Percentiles rank a stretch among this genome's conserved stretches.
Evolutionary conservation across 2,329 filamentous ascomycete species (phyloP).

Genomic region (Cladosporium sp.): DNA sequence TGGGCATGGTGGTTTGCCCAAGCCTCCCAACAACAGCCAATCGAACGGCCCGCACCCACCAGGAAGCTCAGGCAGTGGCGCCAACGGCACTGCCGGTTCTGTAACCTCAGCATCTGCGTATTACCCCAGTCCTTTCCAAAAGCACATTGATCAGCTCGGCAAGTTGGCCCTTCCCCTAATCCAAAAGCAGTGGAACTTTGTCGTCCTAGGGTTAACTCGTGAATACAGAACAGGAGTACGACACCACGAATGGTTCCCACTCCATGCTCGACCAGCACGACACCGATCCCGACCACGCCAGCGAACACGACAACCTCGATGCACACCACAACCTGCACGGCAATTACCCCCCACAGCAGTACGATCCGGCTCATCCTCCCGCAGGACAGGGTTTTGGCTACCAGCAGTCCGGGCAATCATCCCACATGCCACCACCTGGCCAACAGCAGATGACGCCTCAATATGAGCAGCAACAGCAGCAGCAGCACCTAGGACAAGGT

Average conservation of each 20-base stretch:
- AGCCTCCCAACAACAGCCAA: slow-evolving; percentile 29
- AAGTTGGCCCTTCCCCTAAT: slow-evolving; percentile 63
- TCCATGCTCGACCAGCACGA: slow-evolving; percentile 72
- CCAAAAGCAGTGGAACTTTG: slow-evolving; percentile 57
- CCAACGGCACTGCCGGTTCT: slow-evolving; percentile 38
- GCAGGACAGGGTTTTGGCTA: slow-evolving; percentile 23
- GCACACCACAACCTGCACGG: slow-evolving; percentile 31
- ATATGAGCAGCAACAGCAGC: slow-evolving; percentile 21
- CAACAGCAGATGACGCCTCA: slow-evolving; percentile 25
- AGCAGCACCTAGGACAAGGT: slow-evolving; percentile 9
- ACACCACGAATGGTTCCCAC: slow-evolving; percentile 59
- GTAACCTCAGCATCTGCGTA: slow-evolving; percentile 54
- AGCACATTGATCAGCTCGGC: slow-evolving; percentile 94
- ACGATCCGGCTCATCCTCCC: slow-evolving; percentile 25
- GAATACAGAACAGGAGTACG: slow-evolving; percentile 92
- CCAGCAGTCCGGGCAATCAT: slow-evolving; percentile 24
- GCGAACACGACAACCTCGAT: slow-evolving; percentile 21
- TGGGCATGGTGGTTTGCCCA: slow-evolving; percentile 40
- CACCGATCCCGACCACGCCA: slow-evolving; percentile 37
- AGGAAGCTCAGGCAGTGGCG: slow-evolving; percentile 36
- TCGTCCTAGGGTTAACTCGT: slow-evolving; percentile 69
- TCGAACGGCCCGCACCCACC: slow-evolving; percentile 24
- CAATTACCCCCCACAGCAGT: slow-evolving; percentile 33
- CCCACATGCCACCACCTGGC: slow-evolving; percentile 29
- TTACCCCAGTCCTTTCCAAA: slow-evolving; percentile 87